A percentile compares a stretch with the other conserved stretches of the same genome.
Conservation (phyloP, 225 moss, liverwort and hornwort species). For the Sphagnum tenellum region DNA sequence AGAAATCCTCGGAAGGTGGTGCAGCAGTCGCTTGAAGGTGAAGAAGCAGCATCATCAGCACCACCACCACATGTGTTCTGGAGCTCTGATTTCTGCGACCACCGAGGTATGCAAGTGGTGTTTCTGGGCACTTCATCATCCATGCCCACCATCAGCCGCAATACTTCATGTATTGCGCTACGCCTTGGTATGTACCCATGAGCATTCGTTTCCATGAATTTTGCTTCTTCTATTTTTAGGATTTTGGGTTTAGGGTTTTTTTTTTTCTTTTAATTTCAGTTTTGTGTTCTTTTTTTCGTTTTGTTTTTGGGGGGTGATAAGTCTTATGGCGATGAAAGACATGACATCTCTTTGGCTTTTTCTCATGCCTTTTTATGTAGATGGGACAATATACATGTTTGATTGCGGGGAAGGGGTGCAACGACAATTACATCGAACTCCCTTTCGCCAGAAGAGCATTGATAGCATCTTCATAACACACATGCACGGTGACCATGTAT, state of each 20-base stretch:
- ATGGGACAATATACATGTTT: constrained; percentile 80
- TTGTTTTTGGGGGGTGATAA: background rate
- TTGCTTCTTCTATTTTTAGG: too few species aligned
- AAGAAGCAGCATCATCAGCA: too few species aligned
- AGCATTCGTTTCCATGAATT: too few species aligned
- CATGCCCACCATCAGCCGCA: constrained; percentile 79
- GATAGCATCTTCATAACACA: constrained; percentile 91
- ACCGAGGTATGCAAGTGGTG: constrained; percentile 91
- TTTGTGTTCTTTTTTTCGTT: background rate
- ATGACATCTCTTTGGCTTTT: too few species aligned
- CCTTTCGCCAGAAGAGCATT: constrained; percentile 74
- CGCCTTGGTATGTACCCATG: constrained; percentile 47
- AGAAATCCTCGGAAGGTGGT: too few species aligned
- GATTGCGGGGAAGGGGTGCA: constrained; percentile 98
- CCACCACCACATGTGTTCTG: constrained; percentile 19
- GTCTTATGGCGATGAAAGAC: too few species aligned
- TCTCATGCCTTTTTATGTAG: constrained; percentile 16
- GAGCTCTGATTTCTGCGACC: constrained; percentile 68
- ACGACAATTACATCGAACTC: constrained; percentile 72
- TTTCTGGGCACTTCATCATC: constrained; percentile 94
- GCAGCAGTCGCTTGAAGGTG: too few species aligned
- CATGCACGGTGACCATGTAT: constrained; percentile 99
- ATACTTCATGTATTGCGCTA: constrained; percentile 77
- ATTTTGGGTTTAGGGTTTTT: too few species aligned
- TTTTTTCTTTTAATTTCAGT: too few species aligned